Conservation (phyloP, 768 basidiomycete species). For the Paxillus rubicundulus region DNA sequence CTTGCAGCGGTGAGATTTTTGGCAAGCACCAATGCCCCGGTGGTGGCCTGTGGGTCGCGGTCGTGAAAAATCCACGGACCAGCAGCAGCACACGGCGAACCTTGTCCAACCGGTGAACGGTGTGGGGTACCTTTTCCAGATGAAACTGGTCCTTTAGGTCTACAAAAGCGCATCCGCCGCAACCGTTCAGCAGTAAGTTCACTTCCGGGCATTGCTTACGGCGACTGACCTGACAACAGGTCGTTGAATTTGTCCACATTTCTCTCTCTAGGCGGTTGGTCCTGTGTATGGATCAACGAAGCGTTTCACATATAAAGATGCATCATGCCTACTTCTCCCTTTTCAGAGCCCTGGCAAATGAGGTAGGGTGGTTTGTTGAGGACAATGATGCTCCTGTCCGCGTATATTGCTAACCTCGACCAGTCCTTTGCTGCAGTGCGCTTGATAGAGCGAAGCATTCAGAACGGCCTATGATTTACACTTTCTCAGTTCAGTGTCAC, state of each 20-base stretch:
- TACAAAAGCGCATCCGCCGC: slow-evolving; percentile 11
- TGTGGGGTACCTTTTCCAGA: slow-evolving; percentile 38
- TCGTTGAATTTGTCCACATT: slow-evolving; percentile 35
- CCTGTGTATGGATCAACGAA: slow-evolving; percentile 10
- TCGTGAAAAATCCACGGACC: neutral
- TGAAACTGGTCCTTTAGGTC: slow-evolving; percentile 31
- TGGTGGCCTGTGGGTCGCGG: slow-evolving; percentile 46
- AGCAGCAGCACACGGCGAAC: slow-evolving; percentile 28
- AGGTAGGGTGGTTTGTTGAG: slow-evolving; percentile 62
- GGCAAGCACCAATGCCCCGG: slow-evolving; percentile 60
- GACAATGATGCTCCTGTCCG: slow-evolving; percentile 52
- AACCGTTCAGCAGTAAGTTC: neutral
- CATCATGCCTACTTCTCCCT: slow-evolving; percentile 17
- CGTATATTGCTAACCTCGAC: slow-evolving; percentile 43
- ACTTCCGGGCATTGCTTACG: slow-evolving; percentile 1
- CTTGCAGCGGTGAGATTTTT: slow-evolving; percentile 41
- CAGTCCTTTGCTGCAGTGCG: slow-evolving; percentile 22
- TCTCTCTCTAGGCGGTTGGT: slow-evolving; percentile 20
- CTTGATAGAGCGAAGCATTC: slow-evolving; percentile 1
- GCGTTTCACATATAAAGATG: slow-evolving; percentile 1
- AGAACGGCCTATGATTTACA: too few species aligned
- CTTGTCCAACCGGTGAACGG: slow-evolving; percentile 69
- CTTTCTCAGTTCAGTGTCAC: too few species aligned
- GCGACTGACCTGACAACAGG: slow-evolving; percentile 34
- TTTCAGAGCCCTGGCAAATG: slow-evolving; percentile 46